Evolutionary conservation across 2,329 filamentous ascomycete genomes (phyloP), one percentile per base, ranked within the genome.

Genomic region (Simplicillium sp.): DNA sequence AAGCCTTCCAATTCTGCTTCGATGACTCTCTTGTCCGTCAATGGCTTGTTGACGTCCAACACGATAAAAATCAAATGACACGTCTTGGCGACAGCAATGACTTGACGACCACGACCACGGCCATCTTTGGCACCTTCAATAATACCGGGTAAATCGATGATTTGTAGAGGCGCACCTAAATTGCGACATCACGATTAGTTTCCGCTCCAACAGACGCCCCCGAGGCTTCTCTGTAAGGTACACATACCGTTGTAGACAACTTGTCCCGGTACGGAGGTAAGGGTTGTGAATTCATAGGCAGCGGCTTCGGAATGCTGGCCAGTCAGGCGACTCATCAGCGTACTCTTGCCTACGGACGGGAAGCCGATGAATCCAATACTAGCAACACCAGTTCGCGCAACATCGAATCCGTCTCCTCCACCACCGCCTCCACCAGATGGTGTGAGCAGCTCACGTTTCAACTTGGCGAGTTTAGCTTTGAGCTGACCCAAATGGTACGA

Each of bases 41-140:
- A 70, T 17, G 92, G 92, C 67, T 98, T 98, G 68, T 97, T 97
- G 56, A 98, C 92, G 58, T 98, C 92, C 41, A 98, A 73, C 37
- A 98, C 87, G 58, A 98, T 98, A 66, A 97, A 97, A 54, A 98
- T 98, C 54, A 98, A 68, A 73, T 98, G 86, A 68, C 92, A 98
- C 14, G 92, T 97, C 72, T 98, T 98, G 45, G 92, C 90, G 37
- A 98, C 92, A 8, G 92, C 92, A 69, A 98, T 98, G 57, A 98
- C 92, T 68, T 98, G 92, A 53, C 90, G 81, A 74, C 92, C 92
- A 73, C 92, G 82, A 69, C 92, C 92, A 60, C 95, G 94, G 49
- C 92, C 92, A 61, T 98, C 92, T 66, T 98, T 97, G 53, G 92
- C 92, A 58, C 92, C 92, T 64, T 97, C 87, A 52, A 98, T 98